These are phyloP conservation scores for Ehretia macrophylla DNA, from an alignment of 257 asterid genomes.

Conservation along the genomic window DNA sequence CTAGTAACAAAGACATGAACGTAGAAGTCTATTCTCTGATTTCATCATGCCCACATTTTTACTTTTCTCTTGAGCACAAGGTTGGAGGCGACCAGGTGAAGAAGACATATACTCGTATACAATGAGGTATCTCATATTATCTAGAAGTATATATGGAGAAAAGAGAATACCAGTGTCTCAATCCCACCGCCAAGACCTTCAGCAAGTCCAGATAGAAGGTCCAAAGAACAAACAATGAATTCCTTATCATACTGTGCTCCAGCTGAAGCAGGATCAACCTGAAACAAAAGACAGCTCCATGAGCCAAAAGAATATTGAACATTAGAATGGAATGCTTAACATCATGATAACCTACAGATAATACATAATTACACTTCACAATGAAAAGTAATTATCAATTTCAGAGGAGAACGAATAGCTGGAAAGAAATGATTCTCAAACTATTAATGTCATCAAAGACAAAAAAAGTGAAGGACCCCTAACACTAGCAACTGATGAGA, in stretches of 20 bases:
- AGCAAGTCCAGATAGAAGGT: constrained; percentile 94
- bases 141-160: constrained; percentile 11
- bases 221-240: constrained; percentile 90
- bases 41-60: no score
- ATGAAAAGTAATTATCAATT: no score
- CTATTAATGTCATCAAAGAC: no score
- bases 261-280: constrained; percentile 83
- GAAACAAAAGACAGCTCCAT: constrained; percentile 15
- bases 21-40: no score
- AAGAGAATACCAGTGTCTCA: constrained; percentile 80
- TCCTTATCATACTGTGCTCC: constrained; percentile 89
- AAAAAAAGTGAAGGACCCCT: no score
- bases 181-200: constrained; percentile 98
- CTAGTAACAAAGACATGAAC: no score
- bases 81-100: no score
- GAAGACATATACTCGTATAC: not conserved
- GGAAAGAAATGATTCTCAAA: no score
- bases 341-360: not conserved
- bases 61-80: no score
- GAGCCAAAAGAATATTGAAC: not conserved
- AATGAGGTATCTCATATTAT: constrained; percentile 1
- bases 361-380: not conserved
- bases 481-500: no score
- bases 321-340: not conserved
- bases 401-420: no score